These are phyloP conservation scores for Eucommia ulmoides DNA, from an alignment of 257 asterid genomes.

Conservation along the genomic window DNA sequence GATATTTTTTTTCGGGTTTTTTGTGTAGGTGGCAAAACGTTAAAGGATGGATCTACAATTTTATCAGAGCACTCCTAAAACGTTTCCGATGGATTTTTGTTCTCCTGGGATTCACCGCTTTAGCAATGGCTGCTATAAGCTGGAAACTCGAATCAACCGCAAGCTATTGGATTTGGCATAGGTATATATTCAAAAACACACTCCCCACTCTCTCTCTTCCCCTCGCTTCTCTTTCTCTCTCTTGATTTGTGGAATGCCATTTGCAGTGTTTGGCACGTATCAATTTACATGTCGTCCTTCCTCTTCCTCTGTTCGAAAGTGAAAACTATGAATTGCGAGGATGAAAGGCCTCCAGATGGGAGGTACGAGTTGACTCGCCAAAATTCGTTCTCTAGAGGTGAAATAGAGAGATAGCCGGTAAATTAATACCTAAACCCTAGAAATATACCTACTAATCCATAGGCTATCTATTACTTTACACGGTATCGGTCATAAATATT, in stretches of 20 bases:
- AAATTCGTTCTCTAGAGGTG: slow-evolving; percentile 34
- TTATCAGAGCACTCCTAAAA: slow-evolving; percentile 39
- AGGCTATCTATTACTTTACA: too few relatives aligned
- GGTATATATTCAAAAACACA: too few relatives aligned
- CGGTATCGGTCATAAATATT: too few relatives aligned
- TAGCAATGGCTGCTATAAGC: slow-evolving; percentile 78
- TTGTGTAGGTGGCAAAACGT: slow-evolving; percentile 50
- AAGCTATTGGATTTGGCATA: slow-evolving; percentile 98
- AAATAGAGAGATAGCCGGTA: too few relatives aligned
- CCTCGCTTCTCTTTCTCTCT: too few relatives aligned
- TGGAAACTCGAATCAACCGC: slow-evolving; percentile 68
- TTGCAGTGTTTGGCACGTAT: slow-evolving; percentile 90
- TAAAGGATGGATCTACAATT: slow-evolving; percentile 37
- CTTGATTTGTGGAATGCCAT: too few relatives aligned
- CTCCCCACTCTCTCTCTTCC: too few relatives aligned
- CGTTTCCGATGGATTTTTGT: slow-evolving; percentile 74
- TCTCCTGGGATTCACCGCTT: slow-evolving; percentile 47
- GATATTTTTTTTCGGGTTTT: too few relatives aligned
- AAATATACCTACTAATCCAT: too few relatives aligned
- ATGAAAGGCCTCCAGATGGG: slow-evolving; percentile 29
- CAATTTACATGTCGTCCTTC: slow-evolving; percentile 73
- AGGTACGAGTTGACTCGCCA: slow-evolving; percentile 64
- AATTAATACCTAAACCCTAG: too few relatives aligned
- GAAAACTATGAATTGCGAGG: slow-evolving; percentile 26
- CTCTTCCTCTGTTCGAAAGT: slow-evolving; percentile 86